A percentile compares a stretch with the other conserved stretches of the same genome.
Evolutionary conservation across 257 asterid species (phyloP).

Genomic region (Petunia axillaris): DNA sequence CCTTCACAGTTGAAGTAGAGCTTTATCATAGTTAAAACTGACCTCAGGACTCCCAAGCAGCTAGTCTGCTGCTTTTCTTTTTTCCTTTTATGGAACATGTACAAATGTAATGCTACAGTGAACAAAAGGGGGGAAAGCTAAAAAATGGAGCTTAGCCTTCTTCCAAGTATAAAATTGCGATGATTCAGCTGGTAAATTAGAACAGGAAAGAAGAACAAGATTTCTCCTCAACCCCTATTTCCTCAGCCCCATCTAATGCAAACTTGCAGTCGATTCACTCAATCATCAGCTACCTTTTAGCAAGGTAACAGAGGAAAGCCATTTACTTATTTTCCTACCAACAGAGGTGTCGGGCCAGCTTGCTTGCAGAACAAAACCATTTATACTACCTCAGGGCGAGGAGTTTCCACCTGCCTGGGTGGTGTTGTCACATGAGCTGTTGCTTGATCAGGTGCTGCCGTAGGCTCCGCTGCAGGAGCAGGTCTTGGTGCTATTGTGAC

Average conservation of each 20-base stretch:
- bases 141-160: background rate
- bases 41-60: background rate
- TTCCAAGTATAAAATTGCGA: background rate
- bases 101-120: background rate
- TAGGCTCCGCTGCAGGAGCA: slow-evolving; percentile 32
- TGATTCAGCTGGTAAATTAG: background rate
- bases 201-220: background rate
- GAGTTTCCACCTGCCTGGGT: background rate
- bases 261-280: too few species aligned
- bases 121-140: background rate
- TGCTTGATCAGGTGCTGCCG: background rate
- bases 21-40: background rate
- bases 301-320: background rate
- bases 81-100: too few species aligned
- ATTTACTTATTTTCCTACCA: background rate
- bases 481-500: slow-evolving; percentile 39
- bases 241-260: background rate
- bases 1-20: background rate
- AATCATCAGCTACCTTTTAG: background rate
- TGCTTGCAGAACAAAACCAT: background rate
- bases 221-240: background rate
- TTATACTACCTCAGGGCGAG: background rate
- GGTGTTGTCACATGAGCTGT: background rate
- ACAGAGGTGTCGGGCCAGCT: background rate
- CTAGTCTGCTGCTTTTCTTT: background rate